Conservation (phyloP, 805 yeast species). For the Candida nonsorbophila region DNA sequence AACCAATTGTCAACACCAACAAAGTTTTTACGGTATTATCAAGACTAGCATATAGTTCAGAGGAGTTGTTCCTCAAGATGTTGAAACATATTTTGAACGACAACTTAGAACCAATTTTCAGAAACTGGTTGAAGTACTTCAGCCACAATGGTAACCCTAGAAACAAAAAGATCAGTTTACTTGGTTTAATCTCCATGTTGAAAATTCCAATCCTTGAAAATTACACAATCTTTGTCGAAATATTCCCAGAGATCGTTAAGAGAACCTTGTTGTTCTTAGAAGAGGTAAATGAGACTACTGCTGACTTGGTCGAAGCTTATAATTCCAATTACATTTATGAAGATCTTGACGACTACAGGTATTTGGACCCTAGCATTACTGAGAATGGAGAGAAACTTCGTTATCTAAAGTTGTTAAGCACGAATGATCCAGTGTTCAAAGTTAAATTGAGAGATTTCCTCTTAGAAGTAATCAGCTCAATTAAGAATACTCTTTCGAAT, state of each 20-base stretch:
- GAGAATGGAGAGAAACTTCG: conserved; percentile 40
- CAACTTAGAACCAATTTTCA: conserved; percentile 14
- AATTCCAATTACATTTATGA: conserved; percentile 31
- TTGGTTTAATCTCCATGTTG: conserved; percentile 55
- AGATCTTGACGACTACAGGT: conserved; percentile 38
- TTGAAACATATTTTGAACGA: conserved; percentile 22
- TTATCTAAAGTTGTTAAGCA: conserved; percentile 25
- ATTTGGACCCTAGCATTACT: conserved; percentile 34
- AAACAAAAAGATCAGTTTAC: conserved; percentile 59
- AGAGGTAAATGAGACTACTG: conserved; percentile 57
- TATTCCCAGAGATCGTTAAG: conserved; percentile 24
- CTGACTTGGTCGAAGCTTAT: conserved; percentile 32
- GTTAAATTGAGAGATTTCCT: conserved; percentile 46
- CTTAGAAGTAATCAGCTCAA: conserved; percentile 17
- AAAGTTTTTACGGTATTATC: conserved; percentile 33
- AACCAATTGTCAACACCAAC: conserved; percentile 35
- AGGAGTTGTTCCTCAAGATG: conserved; percentile 28
- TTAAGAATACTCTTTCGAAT: conserved; percentile 19
- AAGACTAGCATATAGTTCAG: conserved; percentile 28
- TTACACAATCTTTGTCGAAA: conserved; percentile 12
- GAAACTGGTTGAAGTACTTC: conserved; percentile 35
- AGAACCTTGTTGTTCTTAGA: conserved; percentile 52
- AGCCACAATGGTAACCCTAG: conserved; percentile 67
- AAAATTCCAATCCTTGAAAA: conserved; percentile 24
- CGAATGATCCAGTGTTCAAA: conserved; percentile 31